Evolutionary conservation across 2,329 filamentous ascomycete genomes (phyloP), one percentile per base, ranked within the genome.

Genomic region (Daldinia eschscholtzii): DNA sequence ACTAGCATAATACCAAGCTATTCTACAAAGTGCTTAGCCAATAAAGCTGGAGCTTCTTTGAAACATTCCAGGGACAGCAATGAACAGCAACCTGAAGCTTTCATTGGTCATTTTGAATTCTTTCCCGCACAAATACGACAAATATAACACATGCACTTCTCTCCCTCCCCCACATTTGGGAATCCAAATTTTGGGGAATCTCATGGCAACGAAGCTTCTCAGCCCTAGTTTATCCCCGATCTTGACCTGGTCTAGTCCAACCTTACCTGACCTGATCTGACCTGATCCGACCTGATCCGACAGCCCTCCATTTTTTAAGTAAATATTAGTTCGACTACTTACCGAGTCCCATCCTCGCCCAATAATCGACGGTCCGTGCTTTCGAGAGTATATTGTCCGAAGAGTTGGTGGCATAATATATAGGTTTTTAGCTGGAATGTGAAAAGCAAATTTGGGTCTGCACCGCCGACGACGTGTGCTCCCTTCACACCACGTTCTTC

Each of bases 31-130:
- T 30, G 35, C 55, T 28, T 57, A 57, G 35, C 55, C 52, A 59
- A 66, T 57, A 58, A 70, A 48, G 60, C 52, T 61, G 60, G 57
- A 66, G 60, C 44, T 41, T 65, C 59, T 68, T 18, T 71, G 69
- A 71, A 71, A 71, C 69, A 69, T 71, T 71, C 66, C 69, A 71
- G 66, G 69, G 67, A 71, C 69, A 57, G 66, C 52, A 64, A 57
- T 57, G 66, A 67, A 71, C 57, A 53, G 60, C 44, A 65, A 60
- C 42, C 63, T 42, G 18, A 59, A 35, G 42, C 26, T 71, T 30
- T 66, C 7, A 71, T 71, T 71, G 69, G 69, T 56, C 66, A 66
- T 66, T 66, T 66, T 64, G 64, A 69, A 66, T 69, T 71, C 66
- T 57, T 60, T 65, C 53, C 39, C 63, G 23, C 60, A 56, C 63